Percentiles rank a stretch among this genome's conserved stretches.
Evolutionary conservation across 768 basidiomycete genomes (phyloP).

Genomic region (Macrolepiota fuliginosa): DNA sequence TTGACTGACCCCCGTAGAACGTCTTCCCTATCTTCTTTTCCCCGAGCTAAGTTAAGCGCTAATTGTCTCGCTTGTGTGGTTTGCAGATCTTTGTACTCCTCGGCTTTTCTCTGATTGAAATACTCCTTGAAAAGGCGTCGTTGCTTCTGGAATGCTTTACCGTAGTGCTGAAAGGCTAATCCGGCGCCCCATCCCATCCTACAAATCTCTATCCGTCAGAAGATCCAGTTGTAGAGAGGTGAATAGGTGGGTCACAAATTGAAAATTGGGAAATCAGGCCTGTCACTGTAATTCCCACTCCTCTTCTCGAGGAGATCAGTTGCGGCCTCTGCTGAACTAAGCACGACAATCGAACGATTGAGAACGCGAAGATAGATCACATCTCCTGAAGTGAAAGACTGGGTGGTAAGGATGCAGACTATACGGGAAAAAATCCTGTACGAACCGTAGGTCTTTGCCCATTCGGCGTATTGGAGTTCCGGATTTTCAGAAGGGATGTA

Average conservation of each 20-base stretch:
- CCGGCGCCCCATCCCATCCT: not conserved
- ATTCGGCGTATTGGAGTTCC: too few species aligned
- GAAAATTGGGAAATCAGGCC: too few species aligned
- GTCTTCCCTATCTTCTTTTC: not conserved
- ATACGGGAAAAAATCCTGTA: not conserved
- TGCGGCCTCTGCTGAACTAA: constrained; percentile 14
- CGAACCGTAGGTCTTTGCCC: too few species aligned
- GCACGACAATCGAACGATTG: too few species aligned
- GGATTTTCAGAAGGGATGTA: too few species aligned
- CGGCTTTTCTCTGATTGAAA: not conserved
- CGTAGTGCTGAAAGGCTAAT: not conserved
- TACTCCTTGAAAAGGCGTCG: constrained; percentile 3
- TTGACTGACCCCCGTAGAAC: not conserved
- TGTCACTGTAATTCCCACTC: constrained; percentile 17
- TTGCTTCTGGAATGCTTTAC: constrained; percentile 3
- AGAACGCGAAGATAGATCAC: constrained; percentile 2
- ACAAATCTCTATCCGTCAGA: not conserved
- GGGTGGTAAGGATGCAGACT: not conserved
- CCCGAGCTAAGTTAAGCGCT: not conserved
- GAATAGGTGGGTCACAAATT: not conserved
- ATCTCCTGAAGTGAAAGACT: not conserved
- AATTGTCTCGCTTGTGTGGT: not conserved
- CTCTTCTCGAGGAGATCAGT: constrained; percentile 19
- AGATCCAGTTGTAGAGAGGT: not conserved
- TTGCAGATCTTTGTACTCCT: not conserved